Base-by-base conservation (phyloP, 345 rosid species). In the Salix brachista region DNA sequence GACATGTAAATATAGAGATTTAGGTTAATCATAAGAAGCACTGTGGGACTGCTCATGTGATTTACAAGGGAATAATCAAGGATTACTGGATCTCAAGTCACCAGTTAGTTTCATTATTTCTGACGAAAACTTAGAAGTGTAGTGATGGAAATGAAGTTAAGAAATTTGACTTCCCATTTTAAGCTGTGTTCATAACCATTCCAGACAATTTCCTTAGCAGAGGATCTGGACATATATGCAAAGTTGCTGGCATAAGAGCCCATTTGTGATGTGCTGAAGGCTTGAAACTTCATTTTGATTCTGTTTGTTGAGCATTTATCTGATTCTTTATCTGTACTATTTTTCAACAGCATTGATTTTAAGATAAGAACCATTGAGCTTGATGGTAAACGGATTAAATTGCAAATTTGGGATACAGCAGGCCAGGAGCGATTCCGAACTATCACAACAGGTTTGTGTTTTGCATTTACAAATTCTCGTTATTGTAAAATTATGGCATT, bases 321-420 rank as follows among this genome's bases (percentile, higher is more conserved):
- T 4, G 5, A 36, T 28, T 6, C 37, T 50, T 34, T 69, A 50
- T 4, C 46, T 72, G 54, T 75, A 2, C 39, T 65, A 23, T 19
- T 71, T 4, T 34, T 42, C 19, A 6, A 44, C 78, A 90, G 93
- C 66, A 90, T 90, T 82, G 94, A 90, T 73, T 88, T 88, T 83
- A 90, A 90, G 89, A 90, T 88, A 71, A 80, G 90, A 83, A 90
- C 90, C 41, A 83, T 90, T 61, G 93, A 90, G 66, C 94, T 90
- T 78, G 94, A 90, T 76, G 91, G 91, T 67, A 90, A 87, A 79
- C 90, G 94, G 44, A 88, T 90, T 79, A 90, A 90, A 76, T 80
- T 90, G 84, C 94, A 90, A 86, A 88, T 90, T n/a, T 87, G 90
- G 90, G 91, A 89, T 76, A 87, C 91, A 1, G 90, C 90, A 61